Evolutionary conservation across 1,284 basidiomycete genomes (phyloP).

Genomic region (Cutaneotrichosporon arboriforme): DNA sequence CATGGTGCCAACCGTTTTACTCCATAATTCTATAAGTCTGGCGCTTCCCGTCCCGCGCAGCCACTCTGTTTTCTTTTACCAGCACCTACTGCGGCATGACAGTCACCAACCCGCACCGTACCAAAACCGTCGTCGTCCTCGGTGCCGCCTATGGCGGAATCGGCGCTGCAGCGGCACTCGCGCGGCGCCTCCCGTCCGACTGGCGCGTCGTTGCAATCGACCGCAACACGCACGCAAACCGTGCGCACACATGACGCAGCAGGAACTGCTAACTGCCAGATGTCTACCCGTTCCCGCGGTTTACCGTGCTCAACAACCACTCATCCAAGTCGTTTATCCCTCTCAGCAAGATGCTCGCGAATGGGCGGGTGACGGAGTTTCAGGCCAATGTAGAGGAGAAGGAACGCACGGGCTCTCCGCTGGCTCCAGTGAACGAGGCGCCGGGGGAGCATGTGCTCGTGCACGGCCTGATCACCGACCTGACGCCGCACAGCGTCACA

Average conservation of each 20-base stretch:
- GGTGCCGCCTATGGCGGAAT: constrained; percentile 58
- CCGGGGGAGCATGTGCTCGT: constrained; percentile 32
- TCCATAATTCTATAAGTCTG: too few species aligned
- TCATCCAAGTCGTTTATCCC: constrained; percentile 60
- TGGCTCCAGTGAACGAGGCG: constrained; percentile 20
- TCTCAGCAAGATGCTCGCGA: constrained; percentile 51
- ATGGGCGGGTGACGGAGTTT: constrained; percentile 5
- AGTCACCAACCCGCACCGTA: not conserved
- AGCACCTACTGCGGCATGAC: constrained; percentile 3
- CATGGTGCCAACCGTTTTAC: too few species aligned
- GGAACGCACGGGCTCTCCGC: not conserved
- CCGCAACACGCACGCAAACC: constrained; percentile 56
- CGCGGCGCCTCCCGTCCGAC: constrained; percentile 55
- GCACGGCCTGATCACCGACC: constrained; percentile 53
- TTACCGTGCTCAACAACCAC: constrained; percentile 48
- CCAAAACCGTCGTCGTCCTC: constrained; percentile 55
- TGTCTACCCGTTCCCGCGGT: constrained; percentile 52
- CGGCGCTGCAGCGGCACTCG: constrained; percentile 57
- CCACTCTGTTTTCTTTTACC: too few species aligned
- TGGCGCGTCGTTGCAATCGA: constrained; percentile 66
- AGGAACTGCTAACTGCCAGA: constrained; percentile 25
- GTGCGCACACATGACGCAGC: constrained; percentile 28
- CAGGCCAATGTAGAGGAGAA: not conserved
- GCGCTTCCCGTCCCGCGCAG: too few species aligned
- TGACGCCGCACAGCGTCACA: constrained; percentile 52